Conservation (phyloP, 768 basidiomycete genomes). For the Artomyces pyxidatus region DNA sequence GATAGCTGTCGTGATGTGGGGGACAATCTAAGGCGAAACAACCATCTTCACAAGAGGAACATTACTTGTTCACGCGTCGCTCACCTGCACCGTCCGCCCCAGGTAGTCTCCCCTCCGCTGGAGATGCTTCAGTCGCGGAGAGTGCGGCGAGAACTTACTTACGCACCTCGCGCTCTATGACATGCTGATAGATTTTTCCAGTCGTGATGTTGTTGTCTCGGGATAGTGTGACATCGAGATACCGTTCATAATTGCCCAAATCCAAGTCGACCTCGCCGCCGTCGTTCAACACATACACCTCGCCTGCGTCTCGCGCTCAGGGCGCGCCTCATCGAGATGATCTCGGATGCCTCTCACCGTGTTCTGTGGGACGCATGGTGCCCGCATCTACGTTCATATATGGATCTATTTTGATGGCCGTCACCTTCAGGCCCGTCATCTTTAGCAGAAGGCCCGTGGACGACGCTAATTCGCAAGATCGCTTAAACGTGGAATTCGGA, state of each 20-base stretch:
- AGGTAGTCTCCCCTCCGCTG: conserved; percentile 83
- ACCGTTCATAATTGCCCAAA: conserved; percentile 97
- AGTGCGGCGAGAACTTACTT: neutral
- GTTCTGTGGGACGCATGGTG: conserved; percentile 97
- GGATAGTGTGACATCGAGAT: conserved; percentile 89
- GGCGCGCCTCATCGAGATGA: conserved; percentile 3
- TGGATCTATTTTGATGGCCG: conserved; percentile 98
- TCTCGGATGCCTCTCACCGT: conserved; percentile 52
- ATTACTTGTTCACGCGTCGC: conserved; percentile 9
- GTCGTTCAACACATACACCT: conserved; percentile 97
- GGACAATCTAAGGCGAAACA: conserved; percentile 59
- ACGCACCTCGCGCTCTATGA: conserved; percentile 93
- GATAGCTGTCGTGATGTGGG: conserved; percentile 93
- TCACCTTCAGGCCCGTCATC: conserved; percentile 92
- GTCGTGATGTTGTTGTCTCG: conserved; percentile 98
- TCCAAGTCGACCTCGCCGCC: conserved; percentile 98
- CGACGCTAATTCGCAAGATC: conserved; percentile 53
- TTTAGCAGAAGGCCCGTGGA: conserved; percentile 94
- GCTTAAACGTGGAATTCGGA: conserved; percentile 21
- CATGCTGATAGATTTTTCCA: conserved; percentile 94
- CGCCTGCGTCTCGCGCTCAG: conserved; percentile 40
- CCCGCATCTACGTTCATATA: conserved; percentile 99
- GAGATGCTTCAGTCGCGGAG: conserved; percentile 2
- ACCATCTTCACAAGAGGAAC: neutral
- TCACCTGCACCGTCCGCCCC: conserved; percentile 93